Evolutionary conservation across 331 rosid genomes (phyloP), one percentile per base, ranked within the genome.

Genomic region (Spiraea crenata): DNA sequence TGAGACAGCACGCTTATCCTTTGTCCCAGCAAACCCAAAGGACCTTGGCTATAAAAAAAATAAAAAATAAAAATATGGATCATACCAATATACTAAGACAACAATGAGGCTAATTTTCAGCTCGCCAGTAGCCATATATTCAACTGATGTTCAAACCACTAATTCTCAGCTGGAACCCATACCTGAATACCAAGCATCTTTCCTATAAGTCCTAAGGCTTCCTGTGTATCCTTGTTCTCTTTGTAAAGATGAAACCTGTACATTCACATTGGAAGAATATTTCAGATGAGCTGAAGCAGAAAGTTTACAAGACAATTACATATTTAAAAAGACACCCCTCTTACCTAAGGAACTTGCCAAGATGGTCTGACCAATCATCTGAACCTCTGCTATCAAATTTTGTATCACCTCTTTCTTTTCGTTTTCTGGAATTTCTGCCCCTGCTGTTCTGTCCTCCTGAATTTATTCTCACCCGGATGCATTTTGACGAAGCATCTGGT

Each of bases 141-240:
- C 14, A 4, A 38, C 38, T 60, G 25, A 6, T 39, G 31, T 42
- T 65, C 41, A 46, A 25, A 17, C 67, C 31, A 60, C 31, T 60
- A 60, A 3, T 60, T 60, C 34, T 60, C 34, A 4, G 65, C 41
- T 56, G 73, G 61, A 54, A 57, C 54, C 57, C 51, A 31, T 41
- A 93, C 97, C 97, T 91, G 93, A 75, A 91, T 81, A 45, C 97
- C 92, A 77, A 93, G 99, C 97, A 90, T 89, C 68, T 82, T 85
- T 77, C 87, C 97, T 42, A 93, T 76, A 67, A 93, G 65, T 75
- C 92, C 97, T 78, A 93, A 85, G 35, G 91, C 96, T 79, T 93
- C 99, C 63, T 93, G 99, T 7, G 97, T 87, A 84, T 93, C 99
- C 81, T 93, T 93, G 83, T 93, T 93, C 84, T 93, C 99, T 82